Conservation (phyloP, 306 rosid genomes). For the Cicer chorassanicum region DNA sequence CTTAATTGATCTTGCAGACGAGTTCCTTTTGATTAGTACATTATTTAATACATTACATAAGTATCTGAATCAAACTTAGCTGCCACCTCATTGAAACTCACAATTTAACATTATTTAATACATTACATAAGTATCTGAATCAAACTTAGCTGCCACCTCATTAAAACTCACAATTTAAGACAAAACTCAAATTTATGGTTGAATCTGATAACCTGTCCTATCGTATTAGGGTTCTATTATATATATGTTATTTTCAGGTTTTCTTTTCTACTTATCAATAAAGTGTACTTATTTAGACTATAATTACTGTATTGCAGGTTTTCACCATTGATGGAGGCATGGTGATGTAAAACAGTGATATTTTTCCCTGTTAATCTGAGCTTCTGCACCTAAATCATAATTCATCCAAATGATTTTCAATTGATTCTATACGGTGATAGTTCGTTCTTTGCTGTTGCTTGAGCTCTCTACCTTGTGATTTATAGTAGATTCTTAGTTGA, state of each 20-base stretch:
- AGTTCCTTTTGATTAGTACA: neutral
- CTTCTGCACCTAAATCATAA: neutral
- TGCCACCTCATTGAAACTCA: neutral
- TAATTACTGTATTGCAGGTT: constrained; percentile 61
- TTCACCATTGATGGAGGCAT: constrained; percentile 93
- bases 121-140: neutral
- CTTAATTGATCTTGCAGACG: neutral
- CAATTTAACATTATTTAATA: constrained; percentile 2
- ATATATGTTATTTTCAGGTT: neutral
- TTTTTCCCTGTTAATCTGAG: constrained; percentile 18
- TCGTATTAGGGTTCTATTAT: constrained; percentile 3
- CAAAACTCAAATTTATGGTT: neutral
- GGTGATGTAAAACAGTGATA: constrained; percentile 67
- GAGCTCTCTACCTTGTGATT: constrained; percentile 33
- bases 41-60: neutral
- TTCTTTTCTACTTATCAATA: neutral
- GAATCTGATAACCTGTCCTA: neutral
- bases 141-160: neutral
- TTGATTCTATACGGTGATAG: constrained; percentile 37
- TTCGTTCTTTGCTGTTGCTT: constrained; percentile 35
- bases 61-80: constrained; percentile 6
- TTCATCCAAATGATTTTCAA: constrained; percentile 37
- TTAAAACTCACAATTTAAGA: constrained; percentile 13
- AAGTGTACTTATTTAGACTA: constrained; percentile 9
- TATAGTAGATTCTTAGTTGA: constrained; percentile 46